Evolutionary conservation across 139 green algal species (phyloP).

Genomic region (Tetradesmus lagerheimii): DNA sequence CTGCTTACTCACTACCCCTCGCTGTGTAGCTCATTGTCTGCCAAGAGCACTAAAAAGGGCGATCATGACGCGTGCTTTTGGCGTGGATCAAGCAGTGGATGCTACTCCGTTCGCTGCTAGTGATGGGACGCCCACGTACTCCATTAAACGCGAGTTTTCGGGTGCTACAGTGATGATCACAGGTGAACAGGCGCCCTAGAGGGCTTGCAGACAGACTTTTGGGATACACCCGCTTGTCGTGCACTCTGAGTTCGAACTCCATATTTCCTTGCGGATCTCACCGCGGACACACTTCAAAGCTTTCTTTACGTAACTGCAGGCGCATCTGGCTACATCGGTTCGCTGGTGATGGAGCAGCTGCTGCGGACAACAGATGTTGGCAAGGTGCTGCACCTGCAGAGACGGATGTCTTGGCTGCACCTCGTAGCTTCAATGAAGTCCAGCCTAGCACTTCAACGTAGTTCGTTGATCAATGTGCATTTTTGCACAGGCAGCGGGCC

Average conservation of each 20-base stretch:
- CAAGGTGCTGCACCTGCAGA: not conserved
- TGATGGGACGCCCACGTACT: not conserved
- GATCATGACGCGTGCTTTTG: not conserved
- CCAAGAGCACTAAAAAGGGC: not conserved
- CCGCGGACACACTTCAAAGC: not conserved
- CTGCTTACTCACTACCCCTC: not conserved
- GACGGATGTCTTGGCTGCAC: not conserved
- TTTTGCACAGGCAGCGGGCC: not conserved
- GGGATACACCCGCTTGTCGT: not conserved
- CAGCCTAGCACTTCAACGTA: too few relatives aligned
- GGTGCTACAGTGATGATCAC: conserved; percentile 36
- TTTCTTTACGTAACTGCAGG: conserved; percentile 13
- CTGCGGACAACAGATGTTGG: conserved; percentile 49
- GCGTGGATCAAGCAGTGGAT: not conserved
- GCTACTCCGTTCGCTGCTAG: not conserved
- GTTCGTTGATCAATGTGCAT: too few relatives aligned
- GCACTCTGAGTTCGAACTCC: not conserved
- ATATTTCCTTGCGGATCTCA: not conserved
- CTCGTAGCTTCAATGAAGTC: not conserved
- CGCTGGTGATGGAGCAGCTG: conserved; percentile 70
- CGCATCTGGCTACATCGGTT: conserved; percentile 68
- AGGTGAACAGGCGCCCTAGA: not conserved
- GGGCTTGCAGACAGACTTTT: too few relatives aligned
- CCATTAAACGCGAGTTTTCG: conserved; percentile 29
- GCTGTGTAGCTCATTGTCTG: not conserved